Evolutionary conservation across 768 basidiomycete species (phyloP).

Genomic region (Boletus vermiculosoides): DNA sequence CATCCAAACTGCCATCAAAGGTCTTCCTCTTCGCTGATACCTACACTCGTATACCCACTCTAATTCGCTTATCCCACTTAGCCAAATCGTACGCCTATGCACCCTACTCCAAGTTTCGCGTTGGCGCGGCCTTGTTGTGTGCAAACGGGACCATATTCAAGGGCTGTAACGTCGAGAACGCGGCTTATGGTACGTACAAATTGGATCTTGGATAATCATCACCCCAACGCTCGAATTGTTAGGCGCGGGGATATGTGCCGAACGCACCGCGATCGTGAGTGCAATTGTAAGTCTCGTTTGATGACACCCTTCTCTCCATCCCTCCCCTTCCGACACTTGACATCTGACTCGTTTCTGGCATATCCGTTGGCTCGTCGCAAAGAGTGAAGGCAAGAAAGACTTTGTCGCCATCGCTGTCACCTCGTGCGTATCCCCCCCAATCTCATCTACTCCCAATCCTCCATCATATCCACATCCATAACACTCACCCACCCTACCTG

Average conservation of each 20-base stretch:
- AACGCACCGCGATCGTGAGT: conserved; percentile 93
- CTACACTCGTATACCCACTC: neutral
- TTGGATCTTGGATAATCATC: neutral
- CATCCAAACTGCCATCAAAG: conserved; percentile 48
- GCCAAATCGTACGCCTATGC: conserved; percentile 73
- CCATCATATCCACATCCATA: neutral
- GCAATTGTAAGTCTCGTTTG: conserved; percentile 62
- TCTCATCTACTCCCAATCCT: neutral
- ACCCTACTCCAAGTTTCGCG: conserved; percentile 89
- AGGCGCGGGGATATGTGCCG: conserved; percentile 90
- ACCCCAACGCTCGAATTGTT: neutral
- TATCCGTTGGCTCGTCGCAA: neutral
- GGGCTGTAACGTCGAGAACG: conserved; percentile 94
- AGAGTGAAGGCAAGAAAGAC: conserved; percentile 76
- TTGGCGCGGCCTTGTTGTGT: conserved; percentile 83
- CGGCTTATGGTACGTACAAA: conserved; percentile 69
- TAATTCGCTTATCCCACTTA: conserved; percentile 20
- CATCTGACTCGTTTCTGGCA: neutral
- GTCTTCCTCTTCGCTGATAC: neutral
- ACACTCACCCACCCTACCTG: neutral
- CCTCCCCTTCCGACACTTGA: neutral
- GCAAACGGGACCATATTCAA: conserved; percentile 69
- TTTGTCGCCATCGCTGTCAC: conserved; percentile 82
- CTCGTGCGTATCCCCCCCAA: conserved; percentile 48
- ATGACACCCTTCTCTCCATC: neutral